Conservation (phyloP, 148 eudicot species). For the Fagopyrum esculentum region DNA sequence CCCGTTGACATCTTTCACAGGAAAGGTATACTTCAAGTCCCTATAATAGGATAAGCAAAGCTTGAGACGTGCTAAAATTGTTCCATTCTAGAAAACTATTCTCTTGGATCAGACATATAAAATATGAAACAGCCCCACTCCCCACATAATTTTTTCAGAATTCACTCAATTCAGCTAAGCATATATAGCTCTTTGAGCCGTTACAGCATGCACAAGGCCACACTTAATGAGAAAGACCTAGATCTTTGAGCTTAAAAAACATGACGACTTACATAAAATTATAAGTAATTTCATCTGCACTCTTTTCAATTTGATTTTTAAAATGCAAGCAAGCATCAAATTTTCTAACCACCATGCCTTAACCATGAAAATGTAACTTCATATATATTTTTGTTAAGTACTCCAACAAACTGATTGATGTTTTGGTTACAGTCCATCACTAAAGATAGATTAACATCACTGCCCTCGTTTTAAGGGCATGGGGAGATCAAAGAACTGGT, state of each 20-base stretch:
- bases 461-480: not conserved
- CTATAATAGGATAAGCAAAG: not conserved
- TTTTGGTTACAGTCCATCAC: not conserved
- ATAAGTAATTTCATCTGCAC: not conserved
- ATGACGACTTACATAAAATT: not conserved
- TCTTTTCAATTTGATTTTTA: not conserved
- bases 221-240: not conserved
- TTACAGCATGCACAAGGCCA: not conserved
- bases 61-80: not conserved
- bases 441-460: not conserved
- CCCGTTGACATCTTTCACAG: conserved; percentile 34
- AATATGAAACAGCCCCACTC: not conserved
- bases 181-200: not conserved
- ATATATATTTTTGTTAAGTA: not conserved
- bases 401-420: not conserved
- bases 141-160: not conserved
- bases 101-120: not conserved
- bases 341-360: not conserved
- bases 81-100: not conserved
- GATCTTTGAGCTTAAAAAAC: not conserved
- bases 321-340: not conserved
- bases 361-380: not conserved
- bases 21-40: not conserved
- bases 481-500: not conserved
- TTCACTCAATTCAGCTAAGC: not conserved